Conservation (phyloP, 1,284 basidiomycete genomes). For the Ustilago tritici region DNA sequence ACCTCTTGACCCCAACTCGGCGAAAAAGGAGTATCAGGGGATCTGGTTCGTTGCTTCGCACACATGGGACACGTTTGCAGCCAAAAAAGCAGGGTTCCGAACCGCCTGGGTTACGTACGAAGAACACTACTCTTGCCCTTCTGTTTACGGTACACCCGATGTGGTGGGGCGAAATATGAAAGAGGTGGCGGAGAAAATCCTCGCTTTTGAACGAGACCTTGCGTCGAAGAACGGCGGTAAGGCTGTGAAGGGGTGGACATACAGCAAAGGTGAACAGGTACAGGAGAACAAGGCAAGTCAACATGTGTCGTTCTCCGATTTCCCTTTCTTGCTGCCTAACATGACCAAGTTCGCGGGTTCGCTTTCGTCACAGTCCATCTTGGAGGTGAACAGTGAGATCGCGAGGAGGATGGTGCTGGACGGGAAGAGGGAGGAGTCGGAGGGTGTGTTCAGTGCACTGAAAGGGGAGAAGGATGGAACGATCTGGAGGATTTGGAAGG, state of each 20-base stretch:
- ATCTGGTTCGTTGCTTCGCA: slow-evolving; percentile 65
- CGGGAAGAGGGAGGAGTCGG: slow-evolving; percentile 30
- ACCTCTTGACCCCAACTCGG: slow-evolving; percentile 27
- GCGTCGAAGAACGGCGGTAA: not conserved
- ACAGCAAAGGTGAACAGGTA: slow-evolving; percentile 27
- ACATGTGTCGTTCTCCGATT: slow-evolving; percentile 61
- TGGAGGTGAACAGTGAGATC: slow-evolving; percentile 34
- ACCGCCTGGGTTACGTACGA: slow-evolving; percentile 64
- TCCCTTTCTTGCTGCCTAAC: slow-evolving; percentile 56
- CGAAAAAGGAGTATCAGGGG: slow-evolving; percentile 42
- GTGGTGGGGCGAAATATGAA: slow-evolving; percentile 52
- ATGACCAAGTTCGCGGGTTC: slow-evolving; percentile 48
- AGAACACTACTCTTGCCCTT: slow-evolving; percentile 51
- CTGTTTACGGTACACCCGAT: slow-evolving; percentile 57
- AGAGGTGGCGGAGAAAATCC: slow-evolving; percentile 54
- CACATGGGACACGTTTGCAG: slow-evolving; percentile 50
- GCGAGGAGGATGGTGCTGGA: slow-evolving; percentile 29
- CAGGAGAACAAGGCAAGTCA: slow-evolving; percentile 30
- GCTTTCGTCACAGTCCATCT: slow-evolving; percentile 25
- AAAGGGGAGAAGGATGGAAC: slow-evolving; percentile 23
- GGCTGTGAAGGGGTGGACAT: slow-evolving; percentile 29
- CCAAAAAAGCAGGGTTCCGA: slow-evolving; percentile 53
- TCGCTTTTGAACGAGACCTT: slow-evolving; percentile 46
- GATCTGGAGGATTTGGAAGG: slow-evolving; percentile 46
- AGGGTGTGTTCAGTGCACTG: slow-evolving; percentile 38